Conservation (phyloP, 2,329 filamentous ascomycete species). For the Alternaria infectoria region DNA sequence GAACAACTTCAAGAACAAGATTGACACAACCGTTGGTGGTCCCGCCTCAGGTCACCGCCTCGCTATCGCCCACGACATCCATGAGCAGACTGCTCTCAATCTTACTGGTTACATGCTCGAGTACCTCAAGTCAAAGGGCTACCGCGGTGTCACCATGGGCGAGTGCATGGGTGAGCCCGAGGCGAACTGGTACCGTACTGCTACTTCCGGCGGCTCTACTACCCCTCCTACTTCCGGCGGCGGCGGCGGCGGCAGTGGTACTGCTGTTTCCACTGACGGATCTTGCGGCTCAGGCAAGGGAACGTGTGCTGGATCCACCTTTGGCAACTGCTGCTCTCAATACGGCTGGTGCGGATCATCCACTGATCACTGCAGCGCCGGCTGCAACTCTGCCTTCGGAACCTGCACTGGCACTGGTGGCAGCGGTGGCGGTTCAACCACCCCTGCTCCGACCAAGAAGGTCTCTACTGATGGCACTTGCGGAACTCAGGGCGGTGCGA, state of each 20-base stretch:
- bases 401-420: conserved; percentile 19
- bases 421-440: not conserved
- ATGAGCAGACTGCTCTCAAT: conserved; percentile 53
- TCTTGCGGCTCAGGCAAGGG: conserved; percentile 28
- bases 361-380: conserved; percentile 38
- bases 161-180: conserved; percentile 57
- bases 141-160: conserved; percentile 55
- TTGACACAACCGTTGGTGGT: conserved; percentile 29
- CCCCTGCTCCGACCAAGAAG: not conserved
- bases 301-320: conserved; percentile 37
- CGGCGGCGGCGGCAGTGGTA: conserved; percentile 27
- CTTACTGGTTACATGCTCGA: conserved; percentile 55
- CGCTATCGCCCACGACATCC: conserved; percentile 61
- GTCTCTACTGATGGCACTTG: conserved; percentile 19
- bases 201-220: conserved; percentile 26
- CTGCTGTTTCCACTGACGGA: conserved; percentile 24
- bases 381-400: conserved; percentile 44
- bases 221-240: conserved; percentile 16
- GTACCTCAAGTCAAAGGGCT: conserved; percentile 47
- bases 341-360: conserved; percentile 51
- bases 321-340: conserved; percentile 55
- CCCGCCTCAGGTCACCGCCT: conserved; percentile 49
- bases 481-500: conserved; percentile 11
- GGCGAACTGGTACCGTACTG: conserved; percentile 58
- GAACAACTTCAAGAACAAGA: conserved; percentile 48